Evolutionary conservation across 208 protist species (phyloP).

Genomic region (Trypanosoma theileri): DNA sequence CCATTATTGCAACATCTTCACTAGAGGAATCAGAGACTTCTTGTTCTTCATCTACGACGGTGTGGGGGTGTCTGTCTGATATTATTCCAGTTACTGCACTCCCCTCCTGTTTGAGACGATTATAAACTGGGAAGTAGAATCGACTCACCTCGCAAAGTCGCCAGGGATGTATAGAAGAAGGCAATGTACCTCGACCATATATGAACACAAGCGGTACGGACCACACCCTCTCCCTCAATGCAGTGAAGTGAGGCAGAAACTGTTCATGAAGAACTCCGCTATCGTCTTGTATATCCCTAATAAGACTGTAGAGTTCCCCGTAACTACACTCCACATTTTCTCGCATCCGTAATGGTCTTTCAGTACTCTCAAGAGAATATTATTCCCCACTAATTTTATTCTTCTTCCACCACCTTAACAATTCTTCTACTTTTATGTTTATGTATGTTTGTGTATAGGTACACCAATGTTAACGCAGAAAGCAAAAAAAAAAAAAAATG

Average conservation of each 20-base stretch:
- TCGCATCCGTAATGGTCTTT: too few species aligned
- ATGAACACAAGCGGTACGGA: slow-evolving; percentile 32
- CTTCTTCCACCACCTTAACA: too few species aligned
- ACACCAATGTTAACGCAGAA: too few species aligned
- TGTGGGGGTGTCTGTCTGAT: neutral
- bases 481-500: too few species aligned
- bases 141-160: slow-evolving; percentile 43
- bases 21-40: slow-evolving; percentile 6
- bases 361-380: too few species aligned
- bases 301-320: slow-evolving; percentile 21
- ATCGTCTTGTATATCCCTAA: slow-evolving; percentile 22
- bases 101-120: neutral
- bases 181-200: slow-evolving; percentile 36
- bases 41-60: neutral
- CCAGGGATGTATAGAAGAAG: slow-evolving; percentile 34
- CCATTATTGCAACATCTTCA: neutral
- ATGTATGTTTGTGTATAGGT: too few species aligned
- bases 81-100: neutral
- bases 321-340: neutral
- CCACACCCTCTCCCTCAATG: slow-evolving; percentile 14
- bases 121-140: slow-evolving; percentile 14
- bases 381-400: too few species aligned
- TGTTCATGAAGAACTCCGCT: slow-evolving; percentile 9
- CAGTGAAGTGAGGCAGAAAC: slow-evolving; percentile 19
- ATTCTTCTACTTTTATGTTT: too few species aligned